A percentile compares a stretch with the other conserved stretches of the same genome.
Conservation (phyloP, 2,329 filamentous ascomycete species). For the Shiraia sp. region DNA sequence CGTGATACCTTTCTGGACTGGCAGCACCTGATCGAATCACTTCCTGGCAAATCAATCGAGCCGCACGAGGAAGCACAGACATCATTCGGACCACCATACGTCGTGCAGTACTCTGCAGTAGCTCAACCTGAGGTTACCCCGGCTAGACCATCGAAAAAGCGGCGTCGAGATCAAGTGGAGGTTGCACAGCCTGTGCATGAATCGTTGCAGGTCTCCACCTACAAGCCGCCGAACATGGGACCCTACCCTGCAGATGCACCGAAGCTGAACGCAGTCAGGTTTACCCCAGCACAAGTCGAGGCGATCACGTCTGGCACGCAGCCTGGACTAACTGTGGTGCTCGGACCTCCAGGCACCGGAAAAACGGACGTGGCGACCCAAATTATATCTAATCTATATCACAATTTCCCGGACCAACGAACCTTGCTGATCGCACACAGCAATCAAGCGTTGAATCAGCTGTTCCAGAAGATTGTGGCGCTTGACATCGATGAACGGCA, state of each 20-base stretch:
- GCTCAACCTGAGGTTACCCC: slow-evolving; percentile 50
- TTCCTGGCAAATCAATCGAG: slow-evolving; percentile 86
- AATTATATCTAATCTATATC: slow-evolving; percentile 98
- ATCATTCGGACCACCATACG: slow-evolving; percentile 85
- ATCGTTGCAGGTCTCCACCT: slow-evolving; percentile 81
- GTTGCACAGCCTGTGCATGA: slow-evolving; percentile 59
- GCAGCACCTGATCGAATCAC: slow-evolving; percentile 87
- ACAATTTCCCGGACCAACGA: slow-evolving; percentile 92
- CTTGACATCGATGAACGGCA: slow-evolving; percentile 96
- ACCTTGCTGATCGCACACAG: slow-evolving; percentile 94
- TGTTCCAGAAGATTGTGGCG: slow-evolving; percentile 97
- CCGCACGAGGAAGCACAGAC: slow-evolving; percentile 70
- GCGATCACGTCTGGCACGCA: slow-evolving; percentile 93
- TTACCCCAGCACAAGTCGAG: slow-evolving; percentile 88
- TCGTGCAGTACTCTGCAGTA: slow-evolving; percentile 65
- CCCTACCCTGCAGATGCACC: slow-evolving; percentile 86
- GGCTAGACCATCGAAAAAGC: slow-evolving; percentile 75
- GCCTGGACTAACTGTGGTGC: slow-evolving; percentile 88
- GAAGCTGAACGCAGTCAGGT: slow-evolving; percentile 80
- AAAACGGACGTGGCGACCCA: slow-evolving; percentile 99
- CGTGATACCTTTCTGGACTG: slow-evolving; percentile 94
- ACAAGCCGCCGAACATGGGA: slow-evolving; percentile 83
- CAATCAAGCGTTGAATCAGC: slow-evolving; percentile 95
- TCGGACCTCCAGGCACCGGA: slow-evolving; percentile 93
- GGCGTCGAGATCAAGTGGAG: slow-evolving; percentile 76